phyloP scores from a whole-genome alignment of 2,329 filamentous ascomycete species.

The Phoma sp. region DNA sequence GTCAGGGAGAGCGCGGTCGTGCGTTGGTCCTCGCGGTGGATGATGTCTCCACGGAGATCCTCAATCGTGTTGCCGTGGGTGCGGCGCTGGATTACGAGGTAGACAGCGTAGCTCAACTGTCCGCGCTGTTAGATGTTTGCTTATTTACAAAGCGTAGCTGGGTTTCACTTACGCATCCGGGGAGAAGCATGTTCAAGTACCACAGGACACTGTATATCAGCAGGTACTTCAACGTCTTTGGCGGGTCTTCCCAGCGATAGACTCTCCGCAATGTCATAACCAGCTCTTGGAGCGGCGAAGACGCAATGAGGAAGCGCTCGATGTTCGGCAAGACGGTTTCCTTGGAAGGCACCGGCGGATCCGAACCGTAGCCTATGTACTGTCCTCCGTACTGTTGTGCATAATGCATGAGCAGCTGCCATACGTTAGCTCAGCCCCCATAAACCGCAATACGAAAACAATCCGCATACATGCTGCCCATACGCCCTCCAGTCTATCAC shows the following conservation, averaged over 20 bases:
- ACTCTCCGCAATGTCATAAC: conserved; percentile 43
- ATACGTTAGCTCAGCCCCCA: conserved; percentile 4
- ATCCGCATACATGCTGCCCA: conserved; percentile 27
- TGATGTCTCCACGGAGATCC: conserved; percentile 38
- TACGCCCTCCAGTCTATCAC: conserved; percentile 42
- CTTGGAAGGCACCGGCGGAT: conserved; percentile 39
- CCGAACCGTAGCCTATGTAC: conserved; percentile 44
- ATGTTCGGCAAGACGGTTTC: conserved; percentile 43
- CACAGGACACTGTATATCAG: conserved; percentile 33
- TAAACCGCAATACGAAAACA: background rate
- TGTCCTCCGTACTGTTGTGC: conserved; percentile 45
- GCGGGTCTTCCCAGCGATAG: conserved; percentile 46
- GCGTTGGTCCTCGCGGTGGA: conserved; percentile 39
- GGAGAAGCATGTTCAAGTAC: conserved; percentile 36
- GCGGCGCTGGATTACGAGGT: conserved; percentile 30
- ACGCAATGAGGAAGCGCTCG: conserved; percentile 48
- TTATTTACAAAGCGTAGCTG: background rate
- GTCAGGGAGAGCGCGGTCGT: conserved; percentile 40
- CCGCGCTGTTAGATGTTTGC: background rate
- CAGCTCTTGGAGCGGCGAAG: conserved; percentile 45
- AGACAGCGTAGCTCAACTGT: conserved; percentile 31
- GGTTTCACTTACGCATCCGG: conserved; percentile 29
- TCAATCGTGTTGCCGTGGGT: conserved; percentile 29
- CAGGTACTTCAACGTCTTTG: conserved; percentile 40
- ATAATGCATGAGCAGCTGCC: conserved; percentile 36